Conservation (phyloP, 2,329 filamentous ascomycete species). For the Beauveria australis region DNA sequence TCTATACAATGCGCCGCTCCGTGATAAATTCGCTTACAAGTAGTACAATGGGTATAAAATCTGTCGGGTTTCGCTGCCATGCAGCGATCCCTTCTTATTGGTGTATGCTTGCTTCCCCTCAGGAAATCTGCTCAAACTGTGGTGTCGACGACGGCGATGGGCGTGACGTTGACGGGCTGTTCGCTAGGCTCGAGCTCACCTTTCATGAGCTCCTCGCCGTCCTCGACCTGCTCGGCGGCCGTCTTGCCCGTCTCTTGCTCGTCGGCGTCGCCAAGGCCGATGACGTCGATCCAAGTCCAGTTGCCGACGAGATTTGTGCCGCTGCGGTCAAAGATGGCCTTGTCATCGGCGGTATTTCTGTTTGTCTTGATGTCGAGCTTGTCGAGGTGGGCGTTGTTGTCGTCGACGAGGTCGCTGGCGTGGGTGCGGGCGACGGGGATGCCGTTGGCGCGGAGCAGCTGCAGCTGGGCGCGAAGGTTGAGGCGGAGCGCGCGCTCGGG, state of each 20-base stretch:
- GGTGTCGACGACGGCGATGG: neutral
- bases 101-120: neutral
- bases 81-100: neutral
- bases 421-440: constrained; percentile 43
- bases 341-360: constrained; percentile 33
- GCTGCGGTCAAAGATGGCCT: constrained; percentile 41
- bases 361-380: constrained; percentile 23
- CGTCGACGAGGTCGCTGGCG: constrained; percentile 42
- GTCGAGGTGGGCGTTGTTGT: constrained; percentile 24
- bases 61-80: neutral
- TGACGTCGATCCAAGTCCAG: constrained; percentile 46
- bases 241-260: constrained; percentile 23
- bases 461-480: constrained; percentile 50
- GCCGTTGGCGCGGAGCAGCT: constrained; percentile 44
- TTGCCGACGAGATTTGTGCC: constrained; percentile 31
- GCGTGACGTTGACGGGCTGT: neutral
- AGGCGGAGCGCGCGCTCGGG: constrained; percentile 51
- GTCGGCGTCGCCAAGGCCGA: constrained; percentile 35
- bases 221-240: constrained; percentile 24
- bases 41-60: neutral
- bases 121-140: neutral
- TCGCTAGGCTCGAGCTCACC: constrained; percentile 23
- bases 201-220: constrained; percentile 27
- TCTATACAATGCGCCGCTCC: constrained; percentile 1
- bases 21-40: neutral